Base-by-base conservation (phyloP, 768 basidiomycete species). In the Lactarius hengduanensis region DNA sequence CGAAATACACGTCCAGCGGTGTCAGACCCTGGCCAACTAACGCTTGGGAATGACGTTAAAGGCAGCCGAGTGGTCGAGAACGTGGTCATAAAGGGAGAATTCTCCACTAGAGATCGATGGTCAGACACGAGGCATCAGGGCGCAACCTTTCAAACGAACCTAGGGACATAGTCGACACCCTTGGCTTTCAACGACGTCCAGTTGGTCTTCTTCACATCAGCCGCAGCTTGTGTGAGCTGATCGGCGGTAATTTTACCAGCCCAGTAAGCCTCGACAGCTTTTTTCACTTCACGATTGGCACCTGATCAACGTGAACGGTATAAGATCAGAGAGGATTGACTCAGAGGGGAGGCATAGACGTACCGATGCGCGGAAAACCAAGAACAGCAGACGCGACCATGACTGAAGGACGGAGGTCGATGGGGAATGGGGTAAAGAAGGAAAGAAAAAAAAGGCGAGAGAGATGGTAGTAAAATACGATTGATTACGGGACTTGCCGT, bases 221-320 rank as follows among this genome's bases (percentile, higher is more conserved):
- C 90, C 72, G 94, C 92, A 70, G 82, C 87, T 78, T 91, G 91
- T 75, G 88, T 88, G 71, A 99, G 90, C 66, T 94, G 92, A 71
- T 92, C 91, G 41, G 87, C 93, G 67, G 89, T 84, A 76, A 88
- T 82, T 78, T 96, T 98, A 78, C 91, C 91, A 38, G 85, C 93
- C 97, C 97, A 99, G 83, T 98, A 98, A 64, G 94, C 90, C 80
- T 98, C 96, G 74, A 97, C 92, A 71, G 95, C 94, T 83, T 98
- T 96, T 82, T 97, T 97, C 69, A 96, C 86, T 81, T 96, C 94
- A 80, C 92, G 92, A 81, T 94, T 90, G 65, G 89, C 89, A 81
- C 94, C 94, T 95, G 71, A 28, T 57, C 8, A 61, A 64, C 26
- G 50, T 8, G 57, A 30, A 45, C 59, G 40, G 32, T 41, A 40